Percentiles rank a stretch among this genome's conserved stretches.
Evolutionary conservation across 768 basidiomycete genomes (phyloP).

Genomic region (Strobilomyces dryophilus): DNA sequence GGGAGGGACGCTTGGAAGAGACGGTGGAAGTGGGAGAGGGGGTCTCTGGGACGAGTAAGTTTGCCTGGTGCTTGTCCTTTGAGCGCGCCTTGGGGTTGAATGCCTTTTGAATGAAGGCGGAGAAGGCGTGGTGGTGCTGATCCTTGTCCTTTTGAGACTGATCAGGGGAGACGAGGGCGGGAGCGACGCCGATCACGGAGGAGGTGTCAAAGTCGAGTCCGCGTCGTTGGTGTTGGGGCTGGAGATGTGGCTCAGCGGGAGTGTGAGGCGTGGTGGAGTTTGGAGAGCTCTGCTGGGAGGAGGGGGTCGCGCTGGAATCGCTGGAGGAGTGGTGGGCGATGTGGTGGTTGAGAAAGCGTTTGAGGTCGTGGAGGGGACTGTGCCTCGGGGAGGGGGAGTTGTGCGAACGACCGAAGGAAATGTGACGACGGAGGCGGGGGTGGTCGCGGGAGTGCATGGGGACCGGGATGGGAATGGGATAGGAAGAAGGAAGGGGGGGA

Average conservation of each 20-base stretch:
- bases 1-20: conserved; percentile 28
- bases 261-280: conserved; percentile 23
- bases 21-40: conserved; percentile 31
- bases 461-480: background rate
- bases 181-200: conserved; percentile 29
- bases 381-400: conserved; percentile 29
- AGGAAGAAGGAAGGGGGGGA: background rate
- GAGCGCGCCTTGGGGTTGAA: conserved; percentile 30
- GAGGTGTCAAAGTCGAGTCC: conserved; percentile 35
- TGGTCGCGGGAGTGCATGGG: conserved; percentile 14
- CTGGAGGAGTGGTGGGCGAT: conserved; percentile 43
- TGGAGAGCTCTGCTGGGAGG: conserved; percentile 27
- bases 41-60: conserved; percentile 18
- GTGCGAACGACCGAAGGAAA: background rate
- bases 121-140: conserved; percentile 23
- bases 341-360: conserved; percentile 92
- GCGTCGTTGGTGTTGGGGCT: conserved; percentile 33
- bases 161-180: conserved; percentile 21
- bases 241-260: conserved; percentile 30
- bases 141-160: conserved; percentile 24
- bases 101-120: conserved; percentile 33
- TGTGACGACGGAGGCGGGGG: conserved; percentile 26
- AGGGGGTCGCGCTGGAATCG: conserved; percentile 20
- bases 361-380: conserved; percentile 87
- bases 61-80: conserved; percentile 10